Base-by-base conservation (phyloP, 1,139 yeast genomes). In the Casaregolazyma suthepensis region DNA sequence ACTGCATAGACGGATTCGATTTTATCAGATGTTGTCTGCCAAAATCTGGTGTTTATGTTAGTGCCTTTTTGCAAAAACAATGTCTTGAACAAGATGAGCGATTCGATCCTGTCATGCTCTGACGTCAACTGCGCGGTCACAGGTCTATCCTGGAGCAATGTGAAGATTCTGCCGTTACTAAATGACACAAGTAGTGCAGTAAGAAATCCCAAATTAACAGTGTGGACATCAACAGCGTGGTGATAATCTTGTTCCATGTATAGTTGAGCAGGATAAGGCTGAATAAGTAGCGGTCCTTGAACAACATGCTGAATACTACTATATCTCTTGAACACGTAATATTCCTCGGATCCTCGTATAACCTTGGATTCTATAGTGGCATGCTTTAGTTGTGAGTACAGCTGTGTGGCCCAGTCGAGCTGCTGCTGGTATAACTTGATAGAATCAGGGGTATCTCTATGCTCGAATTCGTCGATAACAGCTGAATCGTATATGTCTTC, bases 261-360 rank as follows among this genome's bases (percentile, higher is more conserved):
- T 12, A 81, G 62, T 19, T 63, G 65, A 5, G 72, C 73, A 1
- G 84, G 85, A 57, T 73, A 83, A 1, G 85, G 84, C 22, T 69
- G 63, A 9, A 80, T 68, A 0, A 71, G 59, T 52, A 79, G 71
- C 0, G 87, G 85, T 1, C 87, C 87, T 60, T 78, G 82, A 1
- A 75, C 57, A 15, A 53, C 53, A 17, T 54, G 58, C 15, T 40
- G 26, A 22, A 43, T 19, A 12, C 19, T 22, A 19, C 40, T 50
- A 10, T 48, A 43, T 20, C 67, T 57, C 17, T 52, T 53, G 35
- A 64, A 50, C 29, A 64, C 54, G 45, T 56, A 56, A 47, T 54
- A 58, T 22, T 61, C 62, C 23, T 54, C 52, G 5, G 59, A 42
- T 6, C 54, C 46, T 4, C 49, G 45, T 12, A 47, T 52, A 12